phyloP scores from a whole-genome alignment of 1,139 yeast genomes.

The Yamadazyma dushanensis region DNA sequence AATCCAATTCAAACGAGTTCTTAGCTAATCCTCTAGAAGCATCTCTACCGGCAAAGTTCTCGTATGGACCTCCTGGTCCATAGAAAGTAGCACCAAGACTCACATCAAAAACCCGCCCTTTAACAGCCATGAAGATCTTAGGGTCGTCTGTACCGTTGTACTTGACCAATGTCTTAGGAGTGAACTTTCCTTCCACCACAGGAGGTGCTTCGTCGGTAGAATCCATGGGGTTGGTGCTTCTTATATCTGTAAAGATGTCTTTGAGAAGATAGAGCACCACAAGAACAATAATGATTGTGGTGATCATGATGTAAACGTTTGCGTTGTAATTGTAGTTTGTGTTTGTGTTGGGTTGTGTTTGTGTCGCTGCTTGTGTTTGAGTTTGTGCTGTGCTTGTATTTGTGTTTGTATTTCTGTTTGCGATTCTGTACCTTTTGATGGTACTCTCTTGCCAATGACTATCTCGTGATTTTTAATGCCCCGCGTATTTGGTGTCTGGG shows the following conservation, averaged over 20 bases:
- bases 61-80: constrained; percentile 96
- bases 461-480: too few species aligned
- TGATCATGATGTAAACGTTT: constrained; percentile 19
- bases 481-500: too few species aligned
- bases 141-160: constrained; percentile 81
- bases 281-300: constrained; percentile 25
- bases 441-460: too few species aligned
- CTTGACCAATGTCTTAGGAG: constrained; percentile 70
- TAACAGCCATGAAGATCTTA: constrained; percentile 78
- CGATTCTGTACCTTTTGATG: too few species aligned
- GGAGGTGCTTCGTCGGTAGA: constrained; percentile 43
- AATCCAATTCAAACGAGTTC: constrained; percentile 76
- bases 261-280: constrained; percentile 24
- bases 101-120: constrained; percentile 85
- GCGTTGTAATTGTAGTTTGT: not conserved
- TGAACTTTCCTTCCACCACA: constrained; percentile 74
- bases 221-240: constrained; percentile 13
- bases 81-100: constrained; percentile 80
- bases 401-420: too few species aligned
- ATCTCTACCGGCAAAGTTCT: constrained; percentile 94
- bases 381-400: too few species aligned
- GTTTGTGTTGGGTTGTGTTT: not conserved
- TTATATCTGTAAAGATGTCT: constrained; percentile 22
- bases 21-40: constrained; percentile 92
- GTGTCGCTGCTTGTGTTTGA: too few species aligned